phyloP scores from a whole-genome alignment of 176 grass and related monocot species.

The Musa acuminata region DNA sequence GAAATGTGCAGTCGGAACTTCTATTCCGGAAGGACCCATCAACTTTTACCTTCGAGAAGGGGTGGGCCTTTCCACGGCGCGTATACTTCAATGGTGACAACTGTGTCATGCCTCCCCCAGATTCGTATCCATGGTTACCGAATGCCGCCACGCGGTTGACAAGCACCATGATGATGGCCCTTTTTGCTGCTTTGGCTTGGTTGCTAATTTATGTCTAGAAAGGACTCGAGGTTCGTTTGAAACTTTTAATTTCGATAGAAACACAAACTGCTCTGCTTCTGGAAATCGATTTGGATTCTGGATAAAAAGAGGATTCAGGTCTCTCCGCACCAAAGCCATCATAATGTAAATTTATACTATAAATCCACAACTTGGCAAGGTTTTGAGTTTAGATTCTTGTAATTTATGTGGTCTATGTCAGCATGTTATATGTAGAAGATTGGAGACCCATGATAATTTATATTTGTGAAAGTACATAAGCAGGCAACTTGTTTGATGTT shows the following conservation, averaged over 20 bases:
- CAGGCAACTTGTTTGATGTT: neutral
- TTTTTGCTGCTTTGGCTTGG: neutral
- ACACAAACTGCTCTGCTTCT: neutral
- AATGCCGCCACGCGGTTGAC: neutral
- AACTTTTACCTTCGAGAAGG: conserved; percentile 11
- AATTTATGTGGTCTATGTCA: neutral
- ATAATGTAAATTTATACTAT: neutral
- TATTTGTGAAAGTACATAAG: neutral
- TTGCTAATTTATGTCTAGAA: conserved; percentile 6
- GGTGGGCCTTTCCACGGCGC: conserved; percentile 10
- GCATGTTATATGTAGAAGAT: neutral
- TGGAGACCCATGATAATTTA: neutral
- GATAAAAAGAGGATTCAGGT: neutral
- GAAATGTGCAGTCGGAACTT: conserved; percentile 10
- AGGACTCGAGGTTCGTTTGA: neutral
- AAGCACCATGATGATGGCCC: neutral
- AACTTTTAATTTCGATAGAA: neutral
- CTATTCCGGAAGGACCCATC: neutral
- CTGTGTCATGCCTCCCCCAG: conserved; percentile 14
- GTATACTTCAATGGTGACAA: conserved; percentile 12
- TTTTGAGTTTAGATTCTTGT: neutral
- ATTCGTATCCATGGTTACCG: conserved; percentile 11
- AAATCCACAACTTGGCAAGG: neutral
- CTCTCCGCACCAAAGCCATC: neutral
- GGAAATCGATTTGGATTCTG: neutral